Evolutionary conservation across 371 early-diverging fungal genomes (phyloP).

Genomic region (Apophysomyces variabilis): DNA sequence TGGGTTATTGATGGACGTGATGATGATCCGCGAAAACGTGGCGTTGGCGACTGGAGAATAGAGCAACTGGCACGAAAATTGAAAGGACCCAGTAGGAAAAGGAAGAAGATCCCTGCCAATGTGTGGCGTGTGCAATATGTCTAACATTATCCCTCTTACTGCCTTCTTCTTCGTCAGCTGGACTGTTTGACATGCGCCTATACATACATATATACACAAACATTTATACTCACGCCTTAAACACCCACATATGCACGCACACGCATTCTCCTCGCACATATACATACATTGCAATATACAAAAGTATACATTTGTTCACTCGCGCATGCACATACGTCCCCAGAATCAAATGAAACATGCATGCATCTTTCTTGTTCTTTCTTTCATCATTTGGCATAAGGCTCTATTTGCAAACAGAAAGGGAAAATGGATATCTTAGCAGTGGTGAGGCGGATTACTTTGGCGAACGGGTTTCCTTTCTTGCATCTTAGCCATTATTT

Average conservation of each 20-base stretch:
- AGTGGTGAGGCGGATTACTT: no score
- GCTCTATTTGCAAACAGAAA: no score
- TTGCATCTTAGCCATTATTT: no score
- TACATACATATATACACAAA: not conserved
- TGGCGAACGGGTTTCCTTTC: no score
- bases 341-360: no score
- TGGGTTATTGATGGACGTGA: not conserved
- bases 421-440: no score
- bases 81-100: not conserved
- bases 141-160: not conserved
- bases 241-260: not conserved
- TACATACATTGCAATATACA: no score
- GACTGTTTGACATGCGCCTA: not conserved
- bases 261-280: no score
- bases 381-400: no score
- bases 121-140: not conserved
- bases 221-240: not conserved
- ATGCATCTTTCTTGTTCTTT: no score
- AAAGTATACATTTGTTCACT: no score
- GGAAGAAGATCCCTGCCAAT: not conserved
- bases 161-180: not conserved
- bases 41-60: not conserved
- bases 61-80: not conserved
- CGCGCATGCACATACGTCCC: no score
- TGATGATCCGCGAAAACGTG: slow-evolving; percentile 2